Base-by-base conservation (phyloP, 2,329 filamentous ascomycete genomes). In the Aspergillus aculeatus region DNA sequence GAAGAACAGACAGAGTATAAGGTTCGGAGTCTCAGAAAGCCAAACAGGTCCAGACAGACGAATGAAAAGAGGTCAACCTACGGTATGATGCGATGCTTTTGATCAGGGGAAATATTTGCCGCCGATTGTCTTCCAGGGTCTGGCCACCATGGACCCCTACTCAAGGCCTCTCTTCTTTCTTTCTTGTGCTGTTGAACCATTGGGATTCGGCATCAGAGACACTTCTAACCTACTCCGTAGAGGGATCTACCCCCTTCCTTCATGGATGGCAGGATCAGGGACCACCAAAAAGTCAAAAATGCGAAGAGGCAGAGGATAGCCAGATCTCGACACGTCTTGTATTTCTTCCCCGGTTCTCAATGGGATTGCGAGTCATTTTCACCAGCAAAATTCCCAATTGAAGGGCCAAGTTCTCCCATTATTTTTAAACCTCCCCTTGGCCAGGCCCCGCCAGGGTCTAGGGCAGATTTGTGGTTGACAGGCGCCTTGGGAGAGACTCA, bases 401-500 rank as follows among this genome's bases (percentile, higher is more conserved):
- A 16, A 16, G 32, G 14, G 32, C 11, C 32, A 16, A 16, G 14
- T 12, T 16, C 32, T 35, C 32, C 32, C 32, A 35, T 35, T 35
- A 7, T 7, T 10, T 29, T 29, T 35, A 5, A 35, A 16, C 16
- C 14, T 16, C 6, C 38, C 61, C 53, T 59, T 52, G 41, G 61
- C 61, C 59, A 68, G 69, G 66, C 62, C 63, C 68, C 68, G 61
- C 48, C 54, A 63, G 59, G 60, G 62, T 66, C 61, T 58, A 62
- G 61, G 60, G 53, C 53, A 44, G 31, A 54, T 49, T 49, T 56
- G 49, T 53, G 54, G 52, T 52, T 62, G 60, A 57, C 57, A 44
- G 14, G 38, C 32, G 47, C 29, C 14, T 32, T 24, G 52, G 31
- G n/a, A 35, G 53, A 53, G 21, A 23, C 12, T 57, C 56, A 54